Base-by-base conservation (phyloP, 164 flowering plant species). In the Amborella trichopoda region DNA sequence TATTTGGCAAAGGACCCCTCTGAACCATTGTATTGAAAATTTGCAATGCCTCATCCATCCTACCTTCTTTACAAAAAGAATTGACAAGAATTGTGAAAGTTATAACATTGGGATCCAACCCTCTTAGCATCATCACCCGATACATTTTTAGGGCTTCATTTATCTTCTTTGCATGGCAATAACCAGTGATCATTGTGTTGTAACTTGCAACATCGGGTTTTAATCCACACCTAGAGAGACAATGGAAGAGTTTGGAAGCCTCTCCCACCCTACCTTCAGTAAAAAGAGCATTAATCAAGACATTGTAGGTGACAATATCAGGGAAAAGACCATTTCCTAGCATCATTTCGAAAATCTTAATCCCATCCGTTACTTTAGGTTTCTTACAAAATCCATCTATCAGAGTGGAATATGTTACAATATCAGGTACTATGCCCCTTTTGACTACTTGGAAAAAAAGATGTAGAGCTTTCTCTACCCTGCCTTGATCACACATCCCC, bases 121-220 rank as follows among this genome's bases (percentile, higher is more conserved):
- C 51, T 40, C 44, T 53, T 21, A 18, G n/a, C 22, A n/a, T 59
- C 63, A 59, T 44, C 40, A 52, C 52, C 37, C 57, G 43, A 34
- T 53, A 70, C 34, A 72, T 48, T 30, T 46, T 48, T 39, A 68
- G 9, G 2, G 74, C 78, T 25, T 62, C 59, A 36, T 20, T 46
- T 32, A 69, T 61, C 56, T 55, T 56, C 43, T 58, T 64, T 28
- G 50, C 49, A 34, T 46, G 54, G 60, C 76, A 74, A 54, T 55
- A 68, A 13, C 77, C 77, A 53, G 60, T 56, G 39, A 74, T 69
- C 68, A 74, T 59, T n/a, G 78, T 72, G 58, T 74, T 77, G 40
- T 61, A 74, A 16, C 77, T 74, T 22, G 68, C 62, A 13, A 78
- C 55, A 67, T 72, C 75, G 33, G 68, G 76, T 18, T 62, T 48